Evolutionary conservation across 176 grass and related monocot genomes (phyloP).

Genomic region (Zoysia pacifica): DNA sequence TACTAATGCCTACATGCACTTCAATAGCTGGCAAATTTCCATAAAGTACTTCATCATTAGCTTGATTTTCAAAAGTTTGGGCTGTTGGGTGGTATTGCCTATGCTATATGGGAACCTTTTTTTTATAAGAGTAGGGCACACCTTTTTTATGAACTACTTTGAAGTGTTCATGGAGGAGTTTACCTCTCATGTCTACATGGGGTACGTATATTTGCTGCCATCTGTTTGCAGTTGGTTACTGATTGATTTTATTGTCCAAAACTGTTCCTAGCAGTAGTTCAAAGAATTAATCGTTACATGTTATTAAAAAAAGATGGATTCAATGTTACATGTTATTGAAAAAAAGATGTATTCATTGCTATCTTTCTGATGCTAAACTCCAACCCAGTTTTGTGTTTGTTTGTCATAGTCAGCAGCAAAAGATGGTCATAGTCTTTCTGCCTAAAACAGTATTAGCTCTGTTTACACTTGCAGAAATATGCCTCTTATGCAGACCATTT

Average conservation of each 20-base stretch:
- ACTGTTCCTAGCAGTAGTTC: not conserved
- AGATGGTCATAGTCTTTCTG: not conserved
- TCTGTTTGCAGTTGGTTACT: constrained; percentile 6
- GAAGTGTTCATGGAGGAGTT: not conserved
- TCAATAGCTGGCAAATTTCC: constrained; percentile 6
- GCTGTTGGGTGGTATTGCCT: not conserved
- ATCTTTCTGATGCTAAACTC: not conserved
- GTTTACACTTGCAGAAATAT: not conserved
- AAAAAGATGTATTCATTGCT: not conserved
- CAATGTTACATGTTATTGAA: too few species aligned
- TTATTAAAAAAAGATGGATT: too few species aligned
- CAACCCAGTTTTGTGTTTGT: not conserved
- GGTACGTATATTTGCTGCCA: not conserved
- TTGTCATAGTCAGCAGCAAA: not conserved
- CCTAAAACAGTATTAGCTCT: not conserved
- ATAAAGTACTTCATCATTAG: constrained; percentile 18
- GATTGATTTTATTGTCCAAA: not conserved
- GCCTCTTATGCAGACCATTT: not conserved
- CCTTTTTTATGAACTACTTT: constrained; percentile 12
- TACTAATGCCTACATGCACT: constrained; percentile 2
- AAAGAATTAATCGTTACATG: not conserved
- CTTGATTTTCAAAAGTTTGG: constrained; percentile 5
- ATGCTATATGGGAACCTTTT: not conserved
- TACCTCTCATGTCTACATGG: not conserved
- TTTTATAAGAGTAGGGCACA: not conserved